Percentiles rank a stretch among this genome's conserved stretches.
phyloP scores from a whole-genome alignment of 805 yeast species.

The Wickerhamomyces canadensis region DNA sequence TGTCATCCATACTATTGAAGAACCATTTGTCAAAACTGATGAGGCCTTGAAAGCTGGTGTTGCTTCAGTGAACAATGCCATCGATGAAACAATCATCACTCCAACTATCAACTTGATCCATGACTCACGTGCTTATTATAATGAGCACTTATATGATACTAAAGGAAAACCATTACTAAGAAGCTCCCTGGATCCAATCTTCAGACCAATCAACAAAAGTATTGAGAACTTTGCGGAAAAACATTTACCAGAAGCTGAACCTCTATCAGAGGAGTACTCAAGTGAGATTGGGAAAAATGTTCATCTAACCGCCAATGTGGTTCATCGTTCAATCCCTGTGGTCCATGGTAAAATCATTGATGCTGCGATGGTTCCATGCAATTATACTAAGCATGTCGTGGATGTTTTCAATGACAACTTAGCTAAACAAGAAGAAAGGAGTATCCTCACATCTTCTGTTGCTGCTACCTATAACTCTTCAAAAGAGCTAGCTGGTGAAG shows the following conservation, averaged over 20 bases:
- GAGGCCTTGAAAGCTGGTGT: slow-evolving; percentile 34
- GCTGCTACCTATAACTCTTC: slow-evolving; percentile 29
- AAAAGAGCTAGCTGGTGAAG: slow-evolving; percentile 27
- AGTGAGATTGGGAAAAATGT: slow-evolving; percentile 56
- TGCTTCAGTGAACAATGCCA: slow-evolving; percentile 26
- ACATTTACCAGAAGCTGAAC: slow-evolving; percentile 41
- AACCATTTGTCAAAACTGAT: slow-evolving; percentile 46
- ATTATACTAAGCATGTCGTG: slow-evolving; percentile 30
- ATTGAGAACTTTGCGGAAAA: slow-evolving; percentile 40
- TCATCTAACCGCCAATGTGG: slow-evolving; percentile 34
- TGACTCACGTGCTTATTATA: slow-evolving; percentile 44
- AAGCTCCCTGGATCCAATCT: slow-evolving; percentile 55
- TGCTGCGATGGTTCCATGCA: slow-evolving; percentile 30
- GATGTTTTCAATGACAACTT: slow-evolving; percentile 35
- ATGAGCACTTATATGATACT: slow-evolving; percentile 46
- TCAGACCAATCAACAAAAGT: slow-evolving; percentile 54
- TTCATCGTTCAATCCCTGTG: slow-evolving; percentile 33
- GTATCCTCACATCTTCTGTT: slow-evolving; percentile 23
- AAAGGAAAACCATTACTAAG: slow-evolving; percentile 60
- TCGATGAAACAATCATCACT: slow-evolving; percentile 31
- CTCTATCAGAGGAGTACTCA: slow-evolving; percentile 38
- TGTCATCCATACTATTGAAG: slow-evolving; percentile 41
- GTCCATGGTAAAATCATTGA: slow-evolving; percentile 22
- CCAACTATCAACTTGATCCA: slow-evolving; percentile 46
- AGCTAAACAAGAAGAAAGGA: slow-evolving; percentile 32